These are phyloP conservation scores for Xerocomellus chrysenteron DNA, from an alignment of 768 basidiomycete genomes.

Conservation along the genomic window DNA sequence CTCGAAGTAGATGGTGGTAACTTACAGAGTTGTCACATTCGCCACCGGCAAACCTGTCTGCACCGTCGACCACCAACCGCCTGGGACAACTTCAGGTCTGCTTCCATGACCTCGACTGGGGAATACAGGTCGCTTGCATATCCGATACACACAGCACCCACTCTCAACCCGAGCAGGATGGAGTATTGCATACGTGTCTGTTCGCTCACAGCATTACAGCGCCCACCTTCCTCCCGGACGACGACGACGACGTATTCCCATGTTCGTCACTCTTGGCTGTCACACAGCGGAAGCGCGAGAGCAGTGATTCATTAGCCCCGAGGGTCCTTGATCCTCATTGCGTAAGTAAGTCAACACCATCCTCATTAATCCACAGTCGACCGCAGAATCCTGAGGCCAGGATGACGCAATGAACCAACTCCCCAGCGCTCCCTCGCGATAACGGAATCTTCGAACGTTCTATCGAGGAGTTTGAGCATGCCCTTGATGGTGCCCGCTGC, in stretches of 20 bases:
- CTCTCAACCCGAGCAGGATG: background rate
- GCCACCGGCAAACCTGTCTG: background rate
- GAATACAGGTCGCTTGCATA: conserved; percentile 4
- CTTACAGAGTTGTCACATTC: background rate
- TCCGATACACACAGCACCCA: conserved; percentile 9
- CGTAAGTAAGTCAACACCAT: background rate
- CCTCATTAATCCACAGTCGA: background rate
- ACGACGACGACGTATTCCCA: background rate
- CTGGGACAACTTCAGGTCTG: conserved; percentile 7
- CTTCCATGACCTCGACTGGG: background rate
- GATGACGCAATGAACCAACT: background rate
- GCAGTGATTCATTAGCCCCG: too few relatives aligned
- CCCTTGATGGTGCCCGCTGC: background rate
- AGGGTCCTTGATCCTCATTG: background rate
- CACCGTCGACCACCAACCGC: background rate
- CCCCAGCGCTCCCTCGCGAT: background rate
- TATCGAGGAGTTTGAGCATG: background rate
- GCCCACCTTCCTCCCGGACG: too few relatives aligned
- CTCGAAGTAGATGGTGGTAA: background rate
- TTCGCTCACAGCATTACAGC: too few relatives aligned
- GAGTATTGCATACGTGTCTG: too few relatives aligned
- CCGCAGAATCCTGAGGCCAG: background rate
- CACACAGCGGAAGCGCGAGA: background rate
- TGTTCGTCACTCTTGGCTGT: background rate
- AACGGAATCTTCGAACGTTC: background rate